Conservation (phyloP, 2,329 filamentous ascomycete genomes). For the Ceratocystis diversiconidia region DNA sequence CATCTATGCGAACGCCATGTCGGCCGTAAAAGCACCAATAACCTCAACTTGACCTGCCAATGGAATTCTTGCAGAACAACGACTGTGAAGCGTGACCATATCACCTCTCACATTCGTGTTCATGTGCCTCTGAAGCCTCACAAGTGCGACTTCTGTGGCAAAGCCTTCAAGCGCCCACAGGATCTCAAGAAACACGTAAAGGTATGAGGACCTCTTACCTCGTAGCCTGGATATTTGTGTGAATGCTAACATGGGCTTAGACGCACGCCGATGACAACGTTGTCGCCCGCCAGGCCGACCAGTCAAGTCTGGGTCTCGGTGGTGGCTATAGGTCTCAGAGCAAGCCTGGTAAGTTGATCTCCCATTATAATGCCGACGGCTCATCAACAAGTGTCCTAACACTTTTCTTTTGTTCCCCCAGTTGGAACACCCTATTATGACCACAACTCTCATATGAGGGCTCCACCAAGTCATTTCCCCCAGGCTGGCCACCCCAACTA, state of each 20-base stretch:
- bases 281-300: constrained; percentile 40
- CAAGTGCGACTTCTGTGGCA: constrained; percentile 97
- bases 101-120: constrained; percentile 95
- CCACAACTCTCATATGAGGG: constrained; percentile 49
- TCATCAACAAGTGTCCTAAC: constrained; percentile 16
- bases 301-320: constrained; percentile 30
- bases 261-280: constrained; percentile 95
- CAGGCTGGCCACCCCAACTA: constrained; percentile 37
- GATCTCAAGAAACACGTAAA: constrained; percentile 99
- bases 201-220: constrained; percentile 27
- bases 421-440: constrained; percentile 46
- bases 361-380: constrained; percentile 24
- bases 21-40: constrained; percentile 97
- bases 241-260: constrained; percentile 22
- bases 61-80: constrained; percentile 95
- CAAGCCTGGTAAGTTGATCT: constrained; percentile 36
- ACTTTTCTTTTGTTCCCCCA: constrained; percentile 12
- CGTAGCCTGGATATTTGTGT: neutral
- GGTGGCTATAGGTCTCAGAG: constrained; percentile 40
- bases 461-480: constrained; percentile 42
- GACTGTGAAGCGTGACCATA: constrained; percentile 97
- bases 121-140: constrained; percentile 98
- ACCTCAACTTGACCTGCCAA: constrained; percentile 90
- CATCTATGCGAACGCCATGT: constrained; percentile 98
- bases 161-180: constrained; percentile 97